Base-by-base conservation (phyloP, 495 filamentous ascomycete species). In the Rhizodiscina lignyota region DNA sequence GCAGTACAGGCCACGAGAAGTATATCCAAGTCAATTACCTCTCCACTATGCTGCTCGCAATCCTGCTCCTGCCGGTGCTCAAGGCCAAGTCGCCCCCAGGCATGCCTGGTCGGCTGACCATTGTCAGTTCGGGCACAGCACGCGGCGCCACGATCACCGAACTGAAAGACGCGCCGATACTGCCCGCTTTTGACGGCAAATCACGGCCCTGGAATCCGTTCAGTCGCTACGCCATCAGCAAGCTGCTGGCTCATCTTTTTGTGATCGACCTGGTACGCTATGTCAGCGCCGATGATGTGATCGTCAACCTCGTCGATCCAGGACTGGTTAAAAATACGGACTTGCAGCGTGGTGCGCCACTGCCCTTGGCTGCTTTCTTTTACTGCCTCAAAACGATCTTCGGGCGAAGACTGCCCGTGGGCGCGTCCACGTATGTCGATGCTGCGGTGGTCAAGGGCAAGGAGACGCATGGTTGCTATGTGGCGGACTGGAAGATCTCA, bases 401-500 rank as follows among this genome's bases (percentile, higher is more conserved):
- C 20, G 40, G 26, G 8, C 18, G 40, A 13, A 4, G 15, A 8
- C 5, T 39, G 20, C 13, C 40, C 15, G n/a, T 18, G 3, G 40
- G 36, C 5, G 40, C 35, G 4, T 35, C 12, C 24, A 22, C 29
- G 17, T 38, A 38, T 26, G 36, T 39, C 12, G 40, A 43, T 39
- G 40, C 40, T 3, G 40, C 31, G 2, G 21, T 38, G n/a, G 31
- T 43, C 16, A 39, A 34, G 35, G 36, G 31, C 2, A 21, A 19
- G 12, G 28, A 34, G 23, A 22, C 37, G 11, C 40, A 43, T 31
- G 40, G 40, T 4, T 32, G 35, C 30, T 43, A 33, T 22, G 3
- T 43, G n/a, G n/a, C n/a, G n/a, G n/a, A n/a, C n/a, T n/a, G n/a
- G n/a, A n/a, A n/a, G n/a, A n/a, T n/a, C n/a, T n/a, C n/a, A n/a